These are phyloP conservation scores for Fusarium vanettenii DNA, from an alignment of 2,329 filamentous ascomycete genomes.

Conservation along the genomic window DNA sequence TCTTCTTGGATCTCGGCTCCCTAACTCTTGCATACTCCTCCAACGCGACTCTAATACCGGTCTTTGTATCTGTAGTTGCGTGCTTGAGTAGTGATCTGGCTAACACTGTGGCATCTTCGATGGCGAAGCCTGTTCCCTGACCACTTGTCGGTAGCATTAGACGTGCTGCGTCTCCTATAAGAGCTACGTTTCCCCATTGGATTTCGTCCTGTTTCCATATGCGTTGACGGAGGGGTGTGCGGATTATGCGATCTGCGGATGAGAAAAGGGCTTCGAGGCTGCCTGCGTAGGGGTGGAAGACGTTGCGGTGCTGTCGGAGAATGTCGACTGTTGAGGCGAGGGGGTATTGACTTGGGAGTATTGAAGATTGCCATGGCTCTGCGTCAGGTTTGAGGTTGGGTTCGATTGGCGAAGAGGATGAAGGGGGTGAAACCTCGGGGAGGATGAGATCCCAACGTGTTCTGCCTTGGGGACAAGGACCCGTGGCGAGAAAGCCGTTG, in stretches of 20 bases:
- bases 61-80: background rate
- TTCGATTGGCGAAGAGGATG: conserved; percentile 2
- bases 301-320: conserved; percentile 17
- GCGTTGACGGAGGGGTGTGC: conserved; percentile 37
- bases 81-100: conserved; percentile 31
- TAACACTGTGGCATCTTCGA: conserved; percentile 42
- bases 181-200: conserved; percentile 29
- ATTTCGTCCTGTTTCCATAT: conserved; percentile 41
- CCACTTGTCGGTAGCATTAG: conserved; percentile 43
- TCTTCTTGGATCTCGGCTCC: conserved; percentile 36
- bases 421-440: conserved; percentile 27
- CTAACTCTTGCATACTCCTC: conserved; percentile 35
- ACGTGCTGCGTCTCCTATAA: conserved; percentile 39
- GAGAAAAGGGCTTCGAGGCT: conserved; percentile 29
- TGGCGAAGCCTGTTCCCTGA: conserved; percentile 41
- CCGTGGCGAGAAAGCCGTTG: conserved; percentile 33
- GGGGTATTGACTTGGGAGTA: conserved; percentile 28
- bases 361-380: conserved; percentile 27
- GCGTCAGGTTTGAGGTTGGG: background rate
- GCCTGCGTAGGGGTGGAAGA: conserved; percentile 37
- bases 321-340: conserved; percentile 15
- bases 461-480: conserved; percentile 28
- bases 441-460: conserved; percentile 43
- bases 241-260: conserved; percentile 41
- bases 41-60: conserved; percentile 14